These are phyloP conservation scores for Penicillium sp. DNA, from an alignment of 2,329 filamentous ascomycete genomes.

Conservation along the genomic window DNA sequence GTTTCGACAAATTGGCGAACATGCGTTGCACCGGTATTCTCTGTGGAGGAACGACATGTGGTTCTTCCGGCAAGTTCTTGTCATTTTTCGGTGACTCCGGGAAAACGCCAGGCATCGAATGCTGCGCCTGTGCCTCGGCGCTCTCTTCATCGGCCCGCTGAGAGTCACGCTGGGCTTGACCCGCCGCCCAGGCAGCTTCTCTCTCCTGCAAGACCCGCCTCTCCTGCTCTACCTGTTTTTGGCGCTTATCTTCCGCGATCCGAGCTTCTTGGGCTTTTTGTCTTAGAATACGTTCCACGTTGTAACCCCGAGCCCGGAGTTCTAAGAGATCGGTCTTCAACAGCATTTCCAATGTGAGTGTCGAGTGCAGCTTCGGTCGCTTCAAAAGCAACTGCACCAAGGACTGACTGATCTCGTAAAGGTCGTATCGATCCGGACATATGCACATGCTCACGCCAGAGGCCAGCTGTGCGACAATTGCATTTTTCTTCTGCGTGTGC, in stretches of 20 bases:
- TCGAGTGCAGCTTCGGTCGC: slow-evolving; percentile 82
- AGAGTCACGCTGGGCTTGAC: slow-evolving; percentile 38
- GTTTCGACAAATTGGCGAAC: slow-evolving; percentile 67
- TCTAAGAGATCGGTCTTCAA: slow-evolving; percentile 80
- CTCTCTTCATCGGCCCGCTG: slow-evolving; percentile 31
- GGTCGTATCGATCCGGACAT: slow-evolving; percentile 68
- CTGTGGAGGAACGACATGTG: slow-evolving; percentile 25
- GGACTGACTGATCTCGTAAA: slow-evolving; percentile 89
- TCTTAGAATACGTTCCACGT: slow-evolving; percentile 89
- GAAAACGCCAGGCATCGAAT: slow-evolving; percentile 73
- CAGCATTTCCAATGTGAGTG: slow-evolving; percentile 87
- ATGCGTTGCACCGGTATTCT: slow-evolving; percentile 51
- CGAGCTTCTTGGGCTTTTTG: slow-evolving; percentile 84
- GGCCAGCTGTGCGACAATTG: slow-evolving; percentile 61
- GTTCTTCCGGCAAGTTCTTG: slow-evolving; percentile 21
- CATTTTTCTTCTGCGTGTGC: slow-evolving; percentile 73
- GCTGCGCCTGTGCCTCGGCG: slow-evolving; percentile 36
- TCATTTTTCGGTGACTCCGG: slow-evolving; percentile 61
- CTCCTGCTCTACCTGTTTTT: slow-evolving; percentile 70
- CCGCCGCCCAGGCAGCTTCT: slow-evolving; percentile 50
- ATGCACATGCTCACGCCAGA: slow-evolving; percentile 72
- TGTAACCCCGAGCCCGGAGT: slow-evolving; percentile 85
- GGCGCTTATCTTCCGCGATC: slow-evolving; percentile 79
- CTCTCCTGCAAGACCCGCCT: slow-evolving; percentile 66
- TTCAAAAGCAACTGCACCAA: slow-evolving; percentile 77